phyloP scores from a whole-genome alignment of 306 rosid species.

The Lathyrus oleraceus region DNA sequence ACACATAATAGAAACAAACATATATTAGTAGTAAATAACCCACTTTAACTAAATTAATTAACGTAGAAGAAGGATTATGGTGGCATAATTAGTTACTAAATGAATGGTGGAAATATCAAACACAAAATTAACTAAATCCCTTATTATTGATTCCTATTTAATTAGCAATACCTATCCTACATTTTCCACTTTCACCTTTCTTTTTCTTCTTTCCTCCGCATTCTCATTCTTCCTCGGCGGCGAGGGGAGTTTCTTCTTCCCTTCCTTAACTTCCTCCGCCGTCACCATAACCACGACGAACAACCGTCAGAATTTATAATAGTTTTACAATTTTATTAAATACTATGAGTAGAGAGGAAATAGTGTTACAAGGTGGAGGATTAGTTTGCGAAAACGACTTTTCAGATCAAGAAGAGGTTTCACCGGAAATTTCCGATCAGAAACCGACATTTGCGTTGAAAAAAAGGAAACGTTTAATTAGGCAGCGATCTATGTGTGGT shows the following conservation, averaged over 20 bases:
- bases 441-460: conserved; percentile 28
- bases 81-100: background rate
- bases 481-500: conserved; percentile 63
- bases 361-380: background rate
- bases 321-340: background rate
- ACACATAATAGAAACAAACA: background rate
- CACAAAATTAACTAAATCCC: background rate
- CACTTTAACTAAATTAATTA: conserved; percentile 6
- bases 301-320: background rate
- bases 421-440: background rate
- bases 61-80: background rate
- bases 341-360: background rate
- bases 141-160: conserved; percentile 1
- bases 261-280: background rate
- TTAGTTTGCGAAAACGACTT: background rate
- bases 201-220: background rate
- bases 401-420: conserved; percentile 21
- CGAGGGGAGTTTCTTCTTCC: background rate
- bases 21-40: background rate
- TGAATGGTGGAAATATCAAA: background rate
- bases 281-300: background rate
- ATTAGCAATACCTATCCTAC: background rate
- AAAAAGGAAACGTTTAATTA: conserved; percentile 48
- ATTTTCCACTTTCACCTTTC: background rate
- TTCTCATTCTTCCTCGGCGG: background rate